A percentile compares a stretch with the other conserved stretches of the same genome.
Evolutionary conservation across 1,284 basidiomycete species (phyloP).

Genomic region (Cystobasidium slooffiae): DNA sequence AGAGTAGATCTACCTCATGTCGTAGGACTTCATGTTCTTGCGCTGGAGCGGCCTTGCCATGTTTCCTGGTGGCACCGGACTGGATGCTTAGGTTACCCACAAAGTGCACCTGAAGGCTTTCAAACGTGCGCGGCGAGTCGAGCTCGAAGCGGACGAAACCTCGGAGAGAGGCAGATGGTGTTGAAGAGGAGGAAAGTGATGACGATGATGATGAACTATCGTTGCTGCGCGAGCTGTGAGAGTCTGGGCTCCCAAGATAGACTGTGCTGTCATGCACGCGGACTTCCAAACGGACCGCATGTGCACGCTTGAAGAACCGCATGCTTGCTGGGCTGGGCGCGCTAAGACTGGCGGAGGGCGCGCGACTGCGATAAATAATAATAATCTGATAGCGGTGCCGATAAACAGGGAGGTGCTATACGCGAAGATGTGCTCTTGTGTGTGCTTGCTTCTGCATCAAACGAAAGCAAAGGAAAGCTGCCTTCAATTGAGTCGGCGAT

Average conservation of each 20-base stretch:
- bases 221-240: slow-evolving; percentile 1
- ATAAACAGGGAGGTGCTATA: background rate
- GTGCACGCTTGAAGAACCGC: slow-evolving; percentile 31
- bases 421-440: background rate
- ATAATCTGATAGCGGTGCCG: background rate
- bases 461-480: background rate
- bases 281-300: slow-evolving; percentile 27
- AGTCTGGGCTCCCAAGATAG: slow-evolving; percentile 31
- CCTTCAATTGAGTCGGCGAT: background rate
- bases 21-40: slow-evolving; percentile 5
- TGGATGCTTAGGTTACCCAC: slow-evolving; percentile 14
- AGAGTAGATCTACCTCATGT: slow-evolving; percentile 23
- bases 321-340: slow-evolving; percentile 18
- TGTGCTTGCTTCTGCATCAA: background rate
- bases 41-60: slow-evolving; percentile 5
- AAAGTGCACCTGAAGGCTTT: slow-evolving; percentile 2
- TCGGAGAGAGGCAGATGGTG: slow-evolving; percentile 27
- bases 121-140: slow-evolving; percentile 5
- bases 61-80: background rate
- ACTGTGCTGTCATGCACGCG: slow-evolving; percentile 11
- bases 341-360: slow-evolving; percentile 4
- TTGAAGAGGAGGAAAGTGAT: background rate
- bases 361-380: too few species aligned
- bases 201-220: slow-evolving; percentile 6
- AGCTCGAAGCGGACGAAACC: slow-evolving; percentile 26